Evolutionary conservation across 2,329 filamentous ascomycete species (phyloP).

Genomic region (Zalaria obscura): DNA sequence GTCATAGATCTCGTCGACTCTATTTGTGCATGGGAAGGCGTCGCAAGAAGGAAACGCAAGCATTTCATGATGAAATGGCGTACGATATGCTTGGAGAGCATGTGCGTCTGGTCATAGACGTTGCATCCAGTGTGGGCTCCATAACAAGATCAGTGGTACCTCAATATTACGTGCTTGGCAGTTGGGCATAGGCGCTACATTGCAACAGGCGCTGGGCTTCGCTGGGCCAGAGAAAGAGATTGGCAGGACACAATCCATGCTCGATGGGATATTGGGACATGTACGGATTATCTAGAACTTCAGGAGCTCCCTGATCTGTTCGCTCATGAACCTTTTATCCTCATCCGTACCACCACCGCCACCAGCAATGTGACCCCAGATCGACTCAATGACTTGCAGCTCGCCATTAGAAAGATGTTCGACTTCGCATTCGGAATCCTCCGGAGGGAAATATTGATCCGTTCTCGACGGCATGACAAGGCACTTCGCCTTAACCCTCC

Average conservation of each 20-base stretch:
- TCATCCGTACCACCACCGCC: slow-evolving; percentile 21
- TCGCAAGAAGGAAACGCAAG: too few species aligned
- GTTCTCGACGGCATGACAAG: slow-evolving; percentile 25
- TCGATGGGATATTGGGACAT: too few species aligned
- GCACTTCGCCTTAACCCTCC: slow-evolving; percentile 20
- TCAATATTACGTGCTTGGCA: too few species aligned
- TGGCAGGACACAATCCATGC: too few species aligned
- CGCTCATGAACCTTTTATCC: slow-evolving; percentile 15
- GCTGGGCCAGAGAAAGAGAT: too few species aligned
- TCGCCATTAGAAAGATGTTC: slow-evolving; percentile 17
- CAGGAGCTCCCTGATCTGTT: slow-evolving; percentile 11
- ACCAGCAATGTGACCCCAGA: slow-evolving; percentile 28
- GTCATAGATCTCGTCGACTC: slow-evolving; percentile 3
- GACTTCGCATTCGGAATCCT: slow-evolving; percentile 23
- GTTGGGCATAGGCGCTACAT: too few species aligned
- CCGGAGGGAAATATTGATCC: slow-evolving; percentile 27
- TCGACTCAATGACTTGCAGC: slow-evolving; percentile 19
- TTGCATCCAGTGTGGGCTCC: too few species aligned
- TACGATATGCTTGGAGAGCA: too few species aligned
- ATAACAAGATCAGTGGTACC: too few species aligned
- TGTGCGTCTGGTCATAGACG: too few species aligned
- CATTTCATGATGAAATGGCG: too few species aligned
- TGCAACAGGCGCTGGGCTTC: too few species aligned
- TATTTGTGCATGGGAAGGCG: background rate
- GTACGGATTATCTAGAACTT: background rate